A percentile compares a stretch with the other conserved stretches of the same genome.
Evolutionary conservation across 257 asterid species (phyloP).

Genomic region (Solanum gandarillasii): DNA sequence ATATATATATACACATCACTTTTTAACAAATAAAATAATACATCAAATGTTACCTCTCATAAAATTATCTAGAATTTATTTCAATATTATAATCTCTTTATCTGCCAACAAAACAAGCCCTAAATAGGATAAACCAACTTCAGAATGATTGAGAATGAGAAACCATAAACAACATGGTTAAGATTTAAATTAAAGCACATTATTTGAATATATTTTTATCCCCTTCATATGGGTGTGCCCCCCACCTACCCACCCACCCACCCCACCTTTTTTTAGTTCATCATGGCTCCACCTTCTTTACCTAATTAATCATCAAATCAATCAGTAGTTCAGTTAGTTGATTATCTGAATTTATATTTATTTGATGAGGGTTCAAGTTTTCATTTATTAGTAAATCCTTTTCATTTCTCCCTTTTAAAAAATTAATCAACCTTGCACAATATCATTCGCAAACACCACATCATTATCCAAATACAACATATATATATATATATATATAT

Average conservation of each 20-base stretch:
- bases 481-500: no score
- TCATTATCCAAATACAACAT: no score
- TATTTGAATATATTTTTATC: conserved; percentile 13
- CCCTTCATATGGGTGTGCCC: conserved; percentile 16
- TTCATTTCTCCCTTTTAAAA: no score
- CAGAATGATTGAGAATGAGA: conserved; percentile 7
- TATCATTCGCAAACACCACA: no score
- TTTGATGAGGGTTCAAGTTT: no score
- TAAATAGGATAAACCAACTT: background rate
- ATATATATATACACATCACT: no score
- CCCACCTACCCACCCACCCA: background rate
- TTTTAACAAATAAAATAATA: no score
- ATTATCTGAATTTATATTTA: no score
- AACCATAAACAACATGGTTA: background rate
- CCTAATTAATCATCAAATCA: no score
- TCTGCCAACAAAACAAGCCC: background rate
- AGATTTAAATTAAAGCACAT: background rate
- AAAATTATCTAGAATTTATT: background rate
- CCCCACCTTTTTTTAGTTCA: background rate
- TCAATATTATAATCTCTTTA: background rate
- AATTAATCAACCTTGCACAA: no score
- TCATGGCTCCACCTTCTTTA: background rate
- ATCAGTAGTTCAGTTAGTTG: no score
- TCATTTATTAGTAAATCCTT: no score
- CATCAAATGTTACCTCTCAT: background rate